Percentiles rank a stretch among this genome's conserved stretches.
Conservation (phyloP, 208 protist genomes). For the Kentomonas sorsogonicus region DNA sequence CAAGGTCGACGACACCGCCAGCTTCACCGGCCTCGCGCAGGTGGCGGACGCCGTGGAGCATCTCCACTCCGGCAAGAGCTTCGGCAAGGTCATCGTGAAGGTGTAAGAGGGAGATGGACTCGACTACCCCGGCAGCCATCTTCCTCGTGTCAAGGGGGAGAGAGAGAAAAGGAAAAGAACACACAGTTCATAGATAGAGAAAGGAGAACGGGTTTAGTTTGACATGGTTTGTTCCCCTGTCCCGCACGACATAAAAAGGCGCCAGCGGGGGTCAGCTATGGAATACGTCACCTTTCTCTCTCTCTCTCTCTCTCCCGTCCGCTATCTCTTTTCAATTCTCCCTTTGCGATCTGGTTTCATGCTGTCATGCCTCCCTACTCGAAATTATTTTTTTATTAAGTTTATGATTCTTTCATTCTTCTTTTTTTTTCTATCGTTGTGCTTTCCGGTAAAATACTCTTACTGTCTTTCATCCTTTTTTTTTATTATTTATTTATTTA, state of each 20-base stretch:
- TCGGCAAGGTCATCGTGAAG: slow-evolving; percentile 60
- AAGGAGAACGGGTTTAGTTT: background rate
- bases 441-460: background rate
- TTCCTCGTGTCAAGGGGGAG: too few species aligned
- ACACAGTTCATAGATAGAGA: background rate
- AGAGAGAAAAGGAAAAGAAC: slow-evolving; percentile 5
- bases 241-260: too few species aligned
- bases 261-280: background rate
- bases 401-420: background rate
- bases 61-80: slow-evolving; percentile 56
- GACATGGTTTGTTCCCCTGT: too few species aligned
- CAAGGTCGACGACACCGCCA: slow-evolving; percentile 28
- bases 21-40: slow-evolving; percentile 48
- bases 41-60: slow-evolving; percentile 68
- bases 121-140: too few species aligned
- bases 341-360: too few species aligned
- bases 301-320: too few species aligned
- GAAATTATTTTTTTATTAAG: background rate
- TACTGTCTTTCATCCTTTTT: slow-evolving; percentile 8
- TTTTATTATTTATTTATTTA: slow-evolving; percentile 5
- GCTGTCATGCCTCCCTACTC: too few species aligned
- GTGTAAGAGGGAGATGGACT: slow-evolving; percentile 13
- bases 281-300: background rate
- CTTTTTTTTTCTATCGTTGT: background rate
- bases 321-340: too few species aligned